Evolutionary conservation across 768 basidiomycete species (phyloP).

Genomic region (Steccherinum ochraceum): DNA sequence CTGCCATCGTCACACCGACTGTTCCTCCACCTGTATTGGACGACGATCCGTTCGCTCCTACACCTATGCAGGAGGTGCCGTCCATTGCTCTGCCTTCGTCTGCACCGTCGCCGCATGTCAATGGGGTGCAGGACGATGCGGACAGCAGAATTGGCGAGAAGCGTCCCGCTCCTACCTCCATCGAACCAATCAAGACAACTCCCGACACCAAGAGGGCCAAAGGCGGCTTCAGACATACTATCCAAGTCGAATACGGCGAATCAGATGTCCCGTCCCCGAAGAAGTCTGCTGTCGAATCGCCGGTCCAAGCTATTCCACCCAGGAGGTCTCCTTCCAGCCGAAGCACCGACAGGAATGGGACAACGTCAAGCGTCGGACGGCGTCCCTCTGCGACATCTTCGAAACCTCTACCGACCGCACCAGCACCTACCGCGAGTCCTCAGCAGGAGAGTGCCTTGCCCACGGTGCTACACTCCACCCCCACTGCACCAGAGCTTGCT

Average conservation of each 20-base stretch:
- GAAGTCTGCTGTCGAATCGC: conserved; percentile 8
- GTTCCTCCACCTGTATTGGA: conserved; percentile 33
- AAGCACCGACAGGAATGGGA: not conserved
- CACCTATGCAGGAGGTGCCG: conserved; percentile 22
- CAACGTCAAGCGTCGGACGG: conserved; percentile 2
- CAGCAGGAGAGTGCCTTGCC: conserved; percentile 6
- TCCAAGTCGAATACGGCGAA: conserved; percentile 93
- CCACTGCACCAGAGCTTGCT: conserved; percentile 10
- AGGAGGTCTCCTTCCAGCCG: conserved; percentile 15
- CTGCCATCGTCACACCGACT: conserved; percentile 37
- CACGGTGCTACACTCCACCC: conserved; percentile 4
- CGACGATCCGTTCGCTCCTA: conserved; percentile 72
- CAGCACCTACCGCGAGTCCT: conserved; percentile 6
- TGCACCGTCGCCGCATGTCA: conserved; percentile 3
- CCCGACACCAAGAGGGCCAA: conserved; percentile 43
- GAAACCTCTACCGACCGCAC: conserved; percentile 27
- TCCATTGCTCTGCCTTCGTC: conserved; percentile 9
- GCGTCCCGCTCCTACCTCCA: not conserved
- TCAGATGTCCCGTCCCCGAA: conserved; percentile 25
- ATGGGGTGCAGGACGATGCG: conserved; percentile 8
- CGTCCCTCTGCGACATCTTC: conserved; percentile 4
- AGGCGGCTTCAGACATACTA: conserved; percentile 76
- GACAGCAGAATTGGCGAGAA: conserved; percentile 12
- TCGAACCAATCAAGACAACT: conserved; percentile 31
- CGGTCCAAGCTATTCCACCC: conserved; percentile 1